Conservation (phyloP, 2,329 filamentous ascomycete species). For the Teratosphaeria epicoccoides region DNA sequence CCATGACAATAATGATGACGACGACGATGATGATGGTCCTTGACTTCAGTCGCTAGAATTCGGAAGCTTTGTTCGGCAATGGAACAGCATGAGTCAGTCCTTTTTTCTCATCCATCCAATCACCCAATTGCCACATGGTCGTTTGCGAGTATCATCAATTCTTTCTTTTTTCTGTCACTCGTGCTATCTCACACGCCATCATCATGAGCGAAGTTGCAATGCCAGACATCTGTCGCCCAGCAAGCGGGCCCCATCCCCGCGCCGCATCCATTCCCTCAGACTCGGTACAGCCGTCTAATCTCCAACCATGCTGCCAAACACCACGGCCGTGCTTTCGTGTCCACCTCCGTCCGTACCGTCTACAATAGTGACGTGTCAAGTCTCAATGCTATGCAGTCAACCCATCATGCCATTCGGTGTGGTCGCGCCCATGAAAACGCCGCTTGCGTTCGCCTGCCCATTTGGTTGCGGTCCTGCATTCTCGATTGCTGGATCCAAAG, state of each 20-base stretch:
- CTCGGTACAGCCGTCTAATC: not conserved
- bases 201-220: not conserved
- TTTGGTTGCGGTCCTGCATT: not conserved
- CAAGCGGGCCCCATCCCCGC: not conserved
- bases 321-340: too few species aligned
- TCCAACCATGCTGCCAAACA: too few species aligned
- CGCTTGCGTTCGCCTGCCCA: not conserved
- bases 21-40: not conserved
- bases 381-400: not conserved
- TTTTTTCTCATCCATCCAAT: too few species aligned
- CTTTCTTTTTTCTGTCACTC: not conserved
- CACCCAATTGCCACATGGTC: too few species aligned
- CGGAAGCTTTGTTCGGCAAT: slow-evolving; percentile 1
- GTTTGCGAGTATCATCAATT: too few species aligned
- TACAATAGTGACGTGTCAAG: not conserved
- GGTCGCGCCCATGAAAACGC: slow-evolving; percentile 4
- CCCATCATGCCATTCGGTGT: slow-evolving; percentile 3
- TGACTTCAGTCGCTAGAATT: not conserved
- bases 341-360: not conserved
- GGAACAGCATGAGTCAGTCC: too few species aligned
- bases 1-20: too few species aligned
- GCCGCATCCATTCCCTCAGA: not conserved
- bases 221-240: not conserved
- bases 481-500: slow-evolving; percentile 13
- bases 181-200: not conserved